Percentiles rank a stretch among this genome's conserved stretches.
phyloP scores from a whole-genome alignment of 345 rosid genomes.

The Hypericum androsaemum region DNA sequence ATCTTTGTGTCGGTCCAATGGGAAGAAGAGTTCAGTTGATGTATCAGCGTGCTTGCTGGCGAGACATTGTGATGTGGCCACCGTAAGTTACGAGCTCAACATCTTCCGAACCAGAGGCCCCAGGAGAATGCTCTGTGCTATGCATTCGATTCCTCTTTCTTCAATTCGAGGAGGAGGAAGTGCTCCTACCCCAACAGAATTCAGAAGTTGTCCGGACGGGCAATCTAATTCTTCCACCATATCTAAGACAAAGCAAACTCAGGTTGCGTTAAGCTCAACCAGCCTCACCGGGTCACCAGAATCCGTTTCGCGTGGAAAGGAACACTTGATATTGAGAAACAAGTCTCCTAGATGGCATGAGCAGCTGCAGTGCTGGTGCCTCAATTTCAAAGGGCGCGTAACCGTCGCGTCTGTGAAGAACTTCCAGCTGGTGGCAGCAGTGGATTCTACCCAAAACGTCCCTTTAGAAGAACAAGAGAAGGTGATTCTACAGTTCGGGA shows the following conservation, averaged over 20 bases:
- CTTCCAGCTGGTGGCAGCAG: conserved; percentile 75
- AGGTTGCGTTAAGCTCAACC: too few species aligned
- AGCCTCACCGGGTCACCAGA: background rate
- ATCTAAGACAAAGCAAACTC: too few species aligned
- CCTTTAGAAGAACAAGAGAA: conserved; percentile 19
- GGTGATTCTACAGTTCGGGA: background rate
- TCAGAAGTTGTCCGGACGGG: conserved; percentile 17
- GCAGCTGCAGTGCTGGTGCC: conserved; percentile 91
- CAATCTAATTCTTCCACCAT: background rate
- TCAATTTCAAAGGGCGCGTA: conserved; percentile 83
- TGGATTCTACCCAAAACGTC: conserved; percentile 39
- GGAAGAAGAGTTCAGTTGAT: conserved; percentile 32
- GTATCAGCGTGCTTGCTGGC: conserved; percentile 34
- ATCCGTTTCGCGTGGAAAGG: conserved; percentile 29
- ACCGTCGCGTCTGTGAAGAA: conserved; percentile 92
- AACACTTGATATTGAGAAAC: conserved; percentile 61
- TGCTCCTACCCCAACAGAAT: conserved; percentile 43
- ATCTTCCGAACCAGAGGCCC: conserved; percentile 86
- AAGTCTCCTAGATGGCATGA: conserved; percentile 98
- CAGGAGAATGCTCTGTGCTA: conserved; percentile 74
- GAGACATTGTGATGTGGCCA: conserved; percentile 35
- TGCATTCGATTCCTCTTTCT: conserved; percentile 52
- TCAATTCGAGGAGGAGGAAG: conserved; percentile 59
- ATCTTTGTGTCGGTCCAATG: conserved; percentile 18
- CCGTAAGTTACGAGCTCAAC: conserved; percentile 65